phyloP scores from a whole-genome alignment of 2,329 filamentous ascomycete species.

The Diaporthe capsici region DNA sequence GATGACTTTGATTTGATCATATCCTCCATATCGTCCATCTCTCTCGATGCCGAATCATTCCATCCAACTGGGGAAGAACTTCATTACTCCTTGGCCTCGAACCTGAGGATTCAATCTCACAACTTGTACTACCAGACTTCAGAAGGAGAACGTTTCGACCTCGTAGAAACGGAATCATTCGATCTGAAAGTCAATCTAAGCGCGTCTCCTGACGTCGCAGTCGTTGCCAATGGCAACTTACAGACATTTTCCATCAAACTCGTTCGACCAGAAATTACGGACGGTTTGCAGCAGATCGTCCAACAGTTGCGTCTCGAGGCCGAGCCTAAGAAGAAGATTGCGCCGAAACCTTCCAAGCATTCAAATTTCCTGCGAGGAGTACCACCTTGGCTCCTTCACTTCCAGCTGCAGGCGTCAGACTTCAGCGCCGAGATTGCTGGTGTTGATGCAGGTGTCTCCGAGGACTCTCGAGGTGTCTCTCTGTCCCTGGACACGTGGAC shows the following conservation, averaged over 20 bases:
- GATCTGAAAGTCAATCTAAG: conserved; percentile 89
- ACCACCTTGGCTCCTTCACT: conserved; percentile 87
- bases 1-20: conserved; percentile 97
- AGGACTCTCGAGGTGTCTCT: conserved; percentile 84
- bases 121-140: conserved; percentile 95
- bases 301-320: conserved; percentile 82
- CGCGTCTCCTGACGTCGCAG: conserved; percentile 87
- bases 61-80: conserved; percentile 87
- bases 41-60: conserved; percentile 94
- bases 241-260: conserved; percentile 92
- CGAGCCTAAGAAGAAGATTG: conserved; percentile 71
- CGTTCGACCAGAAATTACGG: conserved; percentile 91
- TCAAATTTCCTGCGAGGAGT: conserved; percentile 82
- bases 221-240: conserved; percentile 83
- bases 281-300: conserved; percentile 92
- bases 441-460: conserved; percentile 85
- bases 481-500: conserved; percentile 91
- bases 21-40: conserved; percentile 93
- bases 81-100: conserved; percentile 88
- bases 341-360: conserved; percentile 64
- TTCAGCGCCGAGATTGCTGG: conserved; percentile 94
- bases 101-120: conserved; percentile 87
- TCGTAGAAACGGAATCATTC: conserved; percentile 88
- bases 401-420: conserved; percentile 88
- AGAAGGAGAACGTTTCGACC: conserved; percentile 84